phyloP scores from a whole-genome alignment of 441 rosid genomes.

The Populus hybrid region DNA sequence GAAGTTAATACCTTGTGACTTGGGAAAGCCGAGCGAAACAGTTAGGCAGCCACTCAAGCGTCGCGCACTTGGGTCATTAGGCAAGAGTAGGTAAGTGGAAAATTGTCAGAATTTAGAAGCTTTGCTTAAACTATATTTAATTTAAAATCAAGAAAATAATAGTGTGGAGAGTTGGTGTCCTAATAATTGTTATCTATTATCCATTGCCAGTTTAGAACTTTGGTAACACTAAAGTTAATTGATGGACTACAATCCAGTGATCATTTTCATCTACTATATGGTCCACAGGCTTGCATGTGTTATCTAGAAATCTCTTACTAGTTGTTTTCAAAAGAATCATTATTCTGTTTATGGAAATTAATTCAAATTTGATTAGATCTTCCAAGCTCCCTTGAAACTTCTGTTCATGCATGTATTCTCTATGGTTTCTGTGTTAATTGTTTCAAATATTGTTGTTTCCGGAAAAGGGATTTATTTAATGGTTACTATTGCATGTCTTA shows the following conservation, averaged over 20 bases:
- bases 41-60: conserved; percentile 63
- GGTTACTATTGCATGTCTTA: not conserved
- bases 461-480: not conserved
- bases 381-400: not conserved
- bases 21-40: conserved; percentile 66
- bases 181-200: not conserved
- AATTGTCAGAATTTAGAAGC: not conserved
- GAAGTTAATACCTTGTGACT: conserved; percentile 87
- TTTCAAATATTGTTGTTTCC: not conserved
- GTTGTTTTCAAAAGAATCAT: not conserved
- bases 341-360: not conserved
- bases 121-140: not conserved
- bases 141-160: not conserved
- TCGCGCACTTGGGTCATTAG: conserved; percentile 84
- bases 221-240: not conserved
- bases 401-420: not conserved
- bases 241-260: not conserved
- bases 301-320: not conserved
- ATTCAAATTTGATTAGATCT: conserved; percentile 1
- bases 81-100: conserved; percentile 80
- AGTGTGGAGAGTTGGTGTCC: not conserved
- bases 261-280: not conserved
- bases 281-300: not conserved
- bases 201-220: not conserved
- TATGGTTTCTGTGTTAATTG: not conserved